Evolutionary conservation across 148 eudicot species (phyloP).

Genomic region (Limonium bicolor): DNA sequence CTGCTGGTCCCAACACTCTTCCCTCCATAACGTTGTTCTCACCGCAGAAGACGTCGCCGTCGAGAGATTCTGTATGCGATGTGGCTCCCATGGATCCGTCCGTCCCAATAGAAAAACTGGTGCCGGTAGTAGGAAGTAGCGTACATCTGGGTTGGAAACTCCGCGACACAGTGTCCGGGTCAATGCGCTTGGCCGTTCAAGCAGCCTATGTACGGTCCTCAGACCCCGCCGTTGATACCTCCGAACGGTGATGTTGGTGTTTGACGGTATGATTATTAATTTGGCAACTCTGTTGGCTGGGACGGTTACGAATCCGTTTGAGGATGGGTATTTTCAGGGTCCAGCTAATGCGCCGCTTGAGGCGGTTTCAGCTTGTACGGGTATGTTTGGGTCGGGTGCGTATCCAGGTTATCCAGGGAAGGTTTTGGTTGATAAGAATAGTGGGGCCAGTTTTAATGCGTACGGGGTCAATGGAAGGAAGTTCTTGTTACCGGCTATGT

Average conservation of each 20-base stretch:
- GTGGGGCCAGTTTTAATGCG: slow-evolving; percentile 47
- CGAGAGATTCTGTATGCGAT: not conserved
- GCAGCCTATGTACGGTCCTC: slow-evolving; percentile 64
- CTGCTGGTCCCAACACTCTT: too few relatives aligned
- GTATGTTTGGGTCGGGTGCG: slow-evolving; percentile 46
- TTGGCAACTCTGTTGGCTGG: slow-evolving; percentile 48
- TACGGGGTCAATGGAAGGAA: slow-evolving; percentile 1
- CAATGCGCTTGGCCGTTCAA: slow-evolving; percentile 73
- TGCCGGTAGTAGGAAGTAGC: too few relatives aligned
- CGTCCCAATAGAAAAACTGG: not conserved
- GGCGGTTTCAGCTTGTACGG: slow-evolving; percentile 41
- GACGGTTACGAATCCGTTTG: slow-evolving; percentile 57
- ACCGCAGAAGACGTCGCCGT: slow-evolving; percentile 1
- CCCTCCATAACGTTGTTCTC: not conserved
- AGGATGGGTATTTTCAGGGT: slow-evolving; percentile 49
- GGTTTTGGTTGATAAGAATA: slow-evolving; percentile 25
- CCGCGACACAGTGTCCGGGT: slow-evolving; percentile 42
- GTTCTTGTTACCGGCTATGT: not conserved
- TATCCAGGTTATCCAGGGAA: slow-evolving; percentile 55
- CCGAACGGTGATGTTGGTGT: slow-evolving; percentile 56
- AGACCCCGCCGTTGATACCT: slow-evolving; percentile 36
- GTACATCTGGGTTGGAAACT: not conserved
- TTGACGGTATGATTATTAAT: slow-evolving; percentile 60
- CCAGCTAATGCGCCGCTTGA: slow-evolving; percentile 49
- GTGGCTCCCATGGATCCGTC: not conserved